Percentiles rank a stretch among this genome's conserved stretches.
Conservation (phyloP, 2,329 filamentous ascomycete genomes). For the Aspergillus pseudoviridinutans region DNA sequence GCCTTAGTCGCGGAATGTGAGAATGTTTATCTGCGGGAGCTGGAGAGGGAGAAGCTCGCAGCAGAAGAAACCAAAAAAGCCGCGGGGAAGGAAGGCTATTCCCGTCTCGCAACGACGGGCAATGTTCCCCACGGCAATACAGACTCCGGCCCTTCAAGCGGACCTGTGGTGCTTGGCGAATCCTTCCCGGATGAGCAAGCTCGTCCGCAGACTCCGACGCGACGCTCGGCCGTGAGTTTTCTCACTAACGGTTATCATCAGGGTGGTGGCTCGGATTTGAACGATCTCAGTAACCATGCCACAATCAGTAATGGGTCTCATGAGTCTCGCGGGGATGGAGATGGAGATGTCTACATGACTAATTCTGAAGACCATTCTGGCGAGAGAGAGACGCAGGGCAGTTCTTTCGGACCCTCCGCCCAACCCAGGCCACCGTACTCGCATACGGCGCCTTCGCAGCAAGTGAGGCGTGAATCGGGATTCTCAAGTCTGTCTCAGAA, state of each 20-base stretch:
- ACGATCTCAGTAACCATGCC: conserved; percentile 29
- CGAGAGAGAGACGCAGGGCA: conserved; percentile 42
- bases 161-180: conserved; percentile 61
- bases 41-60: conserved; percentile 63
- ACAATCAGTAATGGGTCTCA: conserved; percentile 57
- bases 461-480: conserved; percentile 43
- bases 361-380: conserved; percentile 44
- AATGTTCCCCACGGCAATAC: conserved; percentile 51
- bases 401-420: conserved; percentile 49
- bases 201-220: conserved; percentile 54
- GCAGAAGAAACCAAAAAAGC: conserved; percentile 51
- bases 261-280: conserved; percentile 37
- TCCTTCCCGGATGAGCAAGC: conserved; percentile 54
- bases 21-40: conserved; percentile 69
- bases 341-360: conserved; percentile 61
- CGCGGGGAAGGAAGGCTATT: conserved; percentile 39
- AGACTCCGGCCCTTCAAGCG: conserved; percentile 47
- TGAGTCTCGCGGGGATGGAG: conserved; percentile 38
- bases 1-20: conserved; percentile 70
- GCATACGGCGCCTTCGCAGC: conserved; percentile 45
- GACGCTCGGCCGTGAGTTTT: conserved; percentile 43
- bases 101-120: conserved; percentile 45
- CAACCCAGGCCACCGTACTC: conserved; percentile 46
- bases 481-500: conserved; percentile 47
- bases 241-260: conserved; percentile 57